Evolutionary conservation across 768 basidiomycete genomes (phyloP).

Genomic region (Pisolithus sp.): DNA sequence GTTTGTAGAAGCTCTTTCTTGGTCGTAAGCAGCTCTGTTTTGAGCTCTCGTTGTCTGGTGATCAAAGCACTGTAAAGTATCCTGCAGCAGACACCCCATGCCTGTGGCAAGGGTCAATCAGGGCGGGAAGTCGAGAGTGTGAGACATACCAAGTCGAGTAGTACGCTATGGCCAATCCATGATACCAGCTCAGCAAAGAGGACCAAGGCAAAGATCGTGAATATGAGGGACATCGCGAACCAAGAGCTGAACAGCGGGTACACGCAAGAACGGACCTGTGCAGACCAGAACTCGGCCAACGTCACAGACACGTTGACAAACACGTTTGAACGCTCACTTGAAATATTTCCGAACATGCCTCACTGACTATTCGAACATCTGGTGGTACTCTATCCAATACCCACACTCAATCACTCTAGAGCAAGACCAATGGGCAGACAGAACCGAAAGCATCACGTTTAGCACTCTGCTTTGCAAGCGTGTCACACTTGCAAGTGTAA

Average conservation of each 20-base stretch:
- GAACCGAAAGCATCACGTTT: no score
- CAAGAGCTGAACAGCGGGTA: background rate
- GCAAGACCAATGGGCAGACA: no score
- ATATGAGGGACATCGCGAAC: constrained; percentile 56
- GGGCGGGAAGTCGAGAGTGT: constrained; percentile 2
- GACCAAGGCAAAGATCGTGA: constrained; percentile 77
- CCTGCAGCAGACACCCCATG: constrained; percentile 63
- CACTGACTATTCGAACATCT: no score
- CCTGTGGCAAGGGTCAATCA: constrained; percentile 36
- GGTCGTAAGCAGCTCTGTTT: constrained; percentile 68
- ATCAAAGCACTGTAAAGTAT: constrained; percentile 54
- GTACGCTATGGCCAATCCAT: constrained; percentile 84
- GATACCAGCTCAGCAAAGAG: constrained; percentile 78
- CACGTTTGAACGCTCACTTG: no score
- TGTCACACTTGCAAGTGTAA: background rate
- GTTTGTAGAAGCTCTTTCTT: constrained; percentile 86
- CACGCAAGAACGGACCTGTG: no score
- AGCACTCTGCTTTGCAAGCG: no score
- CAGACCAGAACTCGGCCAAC: background rate
- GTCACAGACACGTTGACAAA: constrained; percentile 14
- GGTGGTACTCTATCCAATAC: no score
- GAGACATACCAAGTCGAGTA: constrained; percentile 66
- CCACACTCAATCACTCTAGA: no score
- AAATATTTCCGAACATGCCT: no score
- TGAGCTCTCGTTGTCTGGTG: constrained; percentile 61